Conservation (phyloP, 345 rosid species). For the Gossypium stocksii region DNA sequence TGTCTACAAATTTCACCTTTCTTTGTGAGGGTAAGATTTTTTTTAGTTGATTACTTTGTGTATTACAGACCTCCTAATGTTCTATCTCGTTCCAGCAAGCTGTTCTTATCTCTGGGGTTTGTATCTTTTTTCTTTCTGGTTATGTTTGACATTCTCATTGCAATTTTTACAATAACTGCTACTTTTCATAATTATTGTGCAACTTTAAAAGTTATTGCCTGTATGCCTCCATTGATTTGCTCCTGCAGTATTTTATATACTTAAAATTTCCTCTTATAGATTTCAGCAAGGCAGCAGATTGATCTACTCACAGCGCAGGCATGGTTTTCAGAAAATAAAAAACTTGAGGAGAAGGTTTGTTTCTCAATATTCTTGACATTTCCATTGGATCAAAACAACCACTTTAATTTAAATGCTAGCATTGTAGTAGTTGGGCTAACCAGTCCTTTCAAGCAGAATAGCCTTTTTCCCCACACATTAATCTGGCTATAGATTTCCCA, state of each 20-base stretch:
- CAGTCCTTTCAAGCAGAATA: not conserved
- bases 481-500: not conserved
- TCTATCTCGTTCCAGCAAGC: not conserved
- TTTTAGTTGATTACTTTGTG: not conserved
- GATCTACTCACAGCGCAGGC: conserved; percentile 79
- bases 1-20: not conserved
- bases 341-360: conserved; percentile 74
- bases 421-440: not conserved
- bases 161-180: not conserved
- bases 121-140: not conserved
- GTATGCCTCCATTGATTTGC: not conserved
- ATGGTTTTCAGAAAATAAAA: conserved; percentile 71
- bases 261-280: conserved; percentile 30
- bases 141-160: not conserved
- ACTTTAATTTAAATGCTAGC: not conserved
- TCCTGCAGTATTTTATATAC: not conserved
- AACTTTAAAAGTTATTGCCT: not conserved
- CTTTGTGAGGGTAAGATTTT: not conserved
- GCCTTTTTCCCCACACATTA: not conserved
- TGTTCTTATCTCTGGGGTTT: not conserved
- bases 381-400: not conserved
- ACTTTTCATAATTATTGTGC: not conserved
- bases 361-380: not conserved
- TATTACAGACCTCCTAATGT: not conserved
- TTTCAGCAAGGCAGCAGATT: conserved; percentile 65